Evolutionary conservation across 1,139 yeast genomes (phyloP).

Genomic region (Magnusiomyces ingens): DNA sequence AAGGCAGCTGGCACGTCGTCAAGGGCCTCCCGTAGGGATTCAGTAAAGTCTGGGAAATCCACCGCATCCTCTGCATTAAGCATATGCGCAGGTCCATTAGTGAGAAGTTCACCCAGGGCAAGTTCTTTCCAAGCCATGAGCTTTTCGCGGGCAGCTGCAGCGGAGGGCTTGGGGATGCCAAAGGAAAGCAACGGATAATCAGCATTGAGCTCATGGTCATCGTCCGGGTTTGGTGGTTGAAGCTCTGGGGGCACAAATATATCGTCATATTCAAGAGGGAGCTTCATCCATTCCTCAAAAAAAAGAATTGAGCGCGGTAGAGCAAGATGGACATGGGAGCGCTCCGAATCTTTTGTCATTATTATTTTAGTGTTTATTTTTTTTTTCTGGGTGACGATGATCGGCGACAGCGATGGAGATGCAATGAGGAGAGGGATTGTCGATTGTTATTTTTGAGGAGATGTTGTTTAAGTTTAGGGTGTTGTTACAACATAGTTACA

Average conservation of each 20-base stretch:
- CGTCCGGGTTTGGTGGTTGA: slow-evolving; percentile 31
- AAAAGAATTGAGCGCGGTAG: slow-evolving; percentile 28
- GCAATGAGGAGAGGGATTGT: background rate
- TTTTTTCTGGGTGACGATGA: no score
- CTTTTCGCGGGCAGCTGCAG: slow-evolving; percentile 16
- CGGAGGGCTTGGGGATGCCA: slow-evolving; percentile 18
- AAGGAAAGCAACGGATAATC: slow-evolving; percentile 15
- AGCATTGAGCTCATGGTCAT: slow-evolving; percentile 32
- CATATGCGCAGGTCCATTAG: slow-evolving; percentile 19
- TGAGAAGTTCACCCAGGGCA: slow-evolving; percentile 25
- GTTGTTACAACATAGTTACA: no score
- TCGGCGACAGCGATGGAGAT: background rate
- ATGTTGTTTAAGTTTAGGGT: background rate
- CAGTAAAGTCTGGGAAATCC: slow-evolving; percentile 9
- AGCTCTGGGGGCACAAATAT: slow-evolving; percentile 30
- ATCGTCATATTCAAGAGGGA: slow-evolving; percentile 32
- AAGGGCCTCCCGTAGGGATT: background rate
- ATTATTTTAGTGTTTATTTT: background rate
- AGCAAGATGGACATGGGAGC: slow-evolving; percentile 32
- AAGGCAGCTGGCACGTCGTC: background rate
- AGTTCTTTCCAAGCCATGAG: slow-evolving; percentile 34
- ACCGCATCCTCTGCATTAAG: slow-evolving; percentile 13
- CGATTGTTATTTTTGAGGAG: background rate
- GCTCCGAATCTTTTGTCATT: slow-evolving; percentile 31
- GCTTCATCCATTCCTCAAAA: slow-evolving; percentile 33